Base-by-base conservation (phyloP, 805 yeast genomes). In the Myxozyma mucilagina region DNA sequence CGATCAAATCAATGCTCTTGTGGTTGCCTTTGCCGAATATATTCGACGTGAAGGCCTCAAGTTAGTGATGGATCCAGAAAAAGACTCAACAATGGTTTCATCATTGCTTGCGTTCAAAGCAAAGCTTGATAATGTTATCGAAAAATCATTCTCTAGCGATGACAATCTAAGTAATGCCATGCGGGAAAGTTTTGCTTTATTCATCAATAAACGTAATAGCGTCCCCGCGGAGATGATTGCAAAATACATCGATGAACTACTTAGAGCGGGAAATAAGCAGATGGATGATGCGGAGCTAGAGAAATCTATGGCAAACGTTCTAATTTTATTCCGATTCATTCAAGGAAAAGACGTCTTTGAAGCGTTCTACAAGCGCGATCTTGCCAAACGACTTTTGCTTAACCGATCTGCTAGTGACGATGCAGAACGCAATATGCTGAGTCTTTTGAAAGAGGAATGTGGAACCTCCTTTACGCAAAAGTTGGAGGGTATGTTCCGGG, bases 281-380 rank as follows among this genome's bases (percentile, higher is more conserved):
- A 77, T 78, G 66, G 71, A 79, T 32, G 76, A 82, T 62, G 75
- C 79, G 63, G 79, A 80, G 69, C 67, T 78, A 59, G 79, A 79
- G 76, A 67, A 77, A 67, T 8, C 82, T 9, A 74, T 90, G 57
- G 78, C 78, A 47, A 80, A 81, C 32, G 82, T 90, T 0, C 79
- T 89, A 11, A 74, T 79, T 24, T 80, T 92, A 36, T 84, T 91
- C 69, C 77, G 86, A 59, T 85, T 83, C 69, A 79, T 91, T 49
- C 80, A 83, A 61, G 97, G 92, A 68, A 92, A 90, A 70, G 97
- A 91, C 74, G 76, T 88, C 31, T 92, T 91, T 75, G 96, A 90
- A 70, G 87, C 83, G 45, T 85, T 87, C 63, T 91, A 90, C 73
- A 90, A 90, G 68, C 88, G 86, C 56, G 97, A 89, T 74, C 78